Percentiles rank a stretch among this genome's conserved stretches.
Conservation (phyloP, 2,329 filamentous ascomycete species). For the Diaporthe longicolla region DNA sequence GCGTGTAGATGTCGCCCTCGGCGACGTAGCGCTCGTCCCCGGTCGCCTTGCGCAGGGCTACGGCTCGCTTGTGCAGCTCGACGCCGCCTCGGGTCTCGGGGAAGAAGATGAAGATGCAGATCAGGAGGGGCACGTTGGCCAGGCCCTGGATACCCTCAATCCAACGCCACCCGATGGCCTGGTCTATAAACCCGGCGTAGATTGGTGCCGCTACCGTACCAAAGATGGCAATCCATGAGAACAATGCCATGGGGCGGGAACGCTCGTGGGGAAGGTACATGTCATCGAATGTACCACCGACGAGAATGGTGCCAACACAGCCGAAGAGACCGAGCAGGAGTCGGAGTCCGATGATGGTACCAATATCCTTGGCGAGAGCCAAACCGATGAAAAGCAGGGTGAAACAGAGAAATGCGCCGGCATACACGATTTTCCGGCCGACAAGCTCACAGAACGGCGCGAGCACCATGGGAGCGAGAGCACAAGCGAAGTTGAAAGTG, state of each 20-base stretch:
- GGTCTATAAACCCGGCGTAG: conserved; percentile 67
- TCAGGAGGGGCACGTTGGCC: conserved; percentile 61
- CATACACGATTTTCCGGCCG: conserved; percentile 62
- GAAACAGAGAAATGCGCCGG: conserved; percentile 61
- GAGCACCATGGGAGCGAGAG: conserved; percentile 61
- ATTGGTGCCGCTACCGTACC: conserved; percentile 67
- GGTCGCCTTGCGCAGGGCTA: conserved; percentile 60
- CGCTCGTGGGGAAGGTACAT: conserved; percentile 62
- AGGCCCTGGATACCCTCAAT: conserved; percentile 67
- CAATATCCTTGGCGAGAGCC: conserved; percentile 62
- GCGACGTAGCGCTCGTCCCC: conserved; percentile 65
- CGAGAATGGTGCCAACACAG: conserved; percentile 64
- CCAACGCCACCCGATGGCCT: conserved; percentile 67
- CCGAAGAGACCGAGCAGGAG: conserved; percentile 63
- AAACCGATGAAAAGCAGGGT: conserved; percentile 63
- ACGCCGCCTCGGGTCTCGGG: conserved; percentile 47
- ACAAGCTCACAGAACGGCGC: conserved; percentile 65
- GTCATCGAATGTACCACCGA: conserved; percentile 64
- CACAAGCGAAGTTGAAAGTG: conserved; percentile 64
- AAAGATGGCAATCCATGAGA: conserved; percentile 64
- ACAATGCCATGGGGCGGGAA: conserved; percentile 62
- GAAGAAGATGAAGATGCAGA: conserved; percentile 47
- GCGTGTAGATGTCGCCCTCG: conserved; percentile 65
- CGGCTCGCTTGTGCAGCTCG: conserved; percentile 62
- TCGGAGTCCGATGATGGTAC: conserved; percentile 62